A percentile compares a stretch with the other conserved stretches of the same genome.
These are phyloP conservation scores for Pseudoperonospora humuli DNA, from an alignment of 352 stramenopile genomes.

Conservation along the genomic window DNA sequence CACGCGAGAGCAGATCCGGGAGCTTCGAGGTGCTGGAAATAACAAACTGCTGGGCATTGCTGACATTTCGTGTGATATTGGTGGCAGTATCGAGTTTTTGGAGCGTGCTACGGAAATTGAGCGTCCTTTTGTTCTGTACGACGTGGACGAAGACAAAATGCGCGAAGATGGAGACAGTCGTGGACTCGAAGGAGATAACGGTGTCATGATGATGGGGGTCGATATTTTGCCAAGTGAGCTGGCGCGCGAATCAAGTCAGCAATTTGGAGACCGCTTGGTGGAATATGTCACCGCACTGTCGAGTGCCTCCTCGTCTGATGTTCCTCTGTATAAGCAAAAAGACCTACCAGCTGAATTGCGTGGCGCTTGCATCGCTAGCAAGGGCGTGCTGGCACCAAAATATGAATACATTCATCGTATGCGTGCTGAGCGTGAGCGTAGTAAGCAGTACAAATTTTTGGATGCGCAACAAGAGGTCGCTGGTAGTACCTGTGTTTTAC, in stretches of 20 bases:
- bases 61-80: constrained; percentile 94
- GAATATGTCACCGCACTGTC: constrained; percentile 70
- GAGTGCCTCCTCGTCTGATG: constrained; percentile 38
- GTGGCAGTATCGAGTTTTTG: constrained; percentile 91
- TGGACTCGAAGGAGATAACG: constrained; percentile 37
- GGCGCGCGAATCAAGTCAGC: constrained; percentile 88
- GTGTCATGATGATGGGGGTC: constrained; percentile 91
- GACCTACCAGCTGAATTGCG: constrained; percentile 69
- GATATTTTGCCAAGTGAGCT: constrained; percentile 95
- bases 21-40: constrained; percentile 56
- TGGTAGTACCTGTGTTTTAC: constrained; percentile 67
- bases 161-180: constrained; percentile 46
- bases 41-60: constrained; percentile 86
- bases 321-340: constrained; percentile 40
- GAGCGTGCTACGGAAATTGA: constrained; percentile 91
- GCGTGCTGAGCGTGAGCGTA: constrained; percentile 74
- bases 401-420: constrained; percentile 92
- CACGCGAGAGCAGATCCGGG: constrained; percentile 84
- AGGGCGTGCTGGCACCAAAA: constrained; percentile 77
- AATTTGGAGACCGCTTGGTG: constrained; percentile 92
- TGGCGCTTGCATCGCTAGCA: constrained; percentile 87
- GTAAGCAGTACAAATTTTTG: constrained; percentile 54
- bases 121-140: constrained; percentile 90
- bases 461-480: constrained; percentile 63
- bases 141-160: constrained; percentile 66